These are phyloP conservation scores for Talaromyces ruber DNA, from an alignment of 495 filamentous ascomycete species.

Conservation along the genomic window DNA sequence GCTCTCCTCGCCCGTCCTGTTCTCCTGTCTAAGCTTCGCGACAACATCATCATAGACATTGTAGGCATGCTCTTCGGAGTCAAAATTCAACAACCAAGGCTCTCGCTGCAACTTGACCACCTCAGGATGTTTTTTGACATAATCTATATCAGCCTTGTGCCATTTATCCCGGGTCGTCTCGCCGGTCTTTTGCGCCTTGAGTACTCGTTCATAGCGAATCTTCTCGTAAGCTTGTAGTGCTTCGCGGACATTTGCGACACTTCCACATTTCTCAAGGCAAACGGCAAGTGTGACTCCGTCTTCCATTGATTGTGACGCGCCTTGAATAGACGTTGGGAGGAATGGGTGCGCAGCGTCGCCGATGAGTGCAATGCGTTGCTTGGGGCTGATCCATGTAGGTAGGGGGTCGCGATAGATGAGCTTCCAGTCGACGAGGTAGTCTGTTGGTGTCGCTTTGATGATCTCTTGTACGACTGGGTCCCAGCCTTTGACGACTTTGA, in stretches of 20 bases:
- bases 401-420: slow-evolving; percentile 57
- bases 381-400: slow-evolving; percentile 50
- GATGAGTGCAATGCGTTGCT: slow-evolving; percentile 47
- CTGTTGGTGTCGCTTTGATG: slow-evolving; percentile 48
- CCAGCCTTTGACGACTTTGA: slow-evolving; percentile 48
- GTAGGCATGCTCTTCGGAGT: slow-evolving; percentile 52
- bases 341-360: slow-evolving; percentile 67
- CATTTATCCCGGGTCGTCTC: slow-evolving; percentile 48
- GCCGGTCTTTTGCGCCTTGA: slow-evolving; percentile 46
- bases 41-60: slow-evolving; percentile 35
- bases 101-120: slow-evolving; percentile 47
- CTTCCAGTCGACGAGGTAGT: slow-evolving; percentile 60
- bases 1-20: background rate
- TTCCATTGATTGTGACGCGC: slow-evolving; percentile 61
- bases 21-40: background rate
- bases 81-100: slow-evolving; percentile 50
- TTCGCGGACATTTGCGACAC: background rate
- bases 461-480: slow-evolving; percentile 52
- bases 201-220: slow-evolving; percentile 46
- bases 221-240: slow-evolving; percentile 39
- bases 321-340: slow-evolving; percentile 57
- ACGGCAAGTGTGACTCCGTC: slow-evolving; percentile 57
- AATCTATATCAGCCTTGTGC: slow-evolving; percentile 50
- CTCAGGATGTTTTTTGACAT: slow-evolving; percentile 49
- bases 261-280: slow-evolving; percentile 32